phyloP scores from a whole-genome alignment of 2,329 filamentous ascomycete species.

The Sodiomyces alkalinus region DNA sequence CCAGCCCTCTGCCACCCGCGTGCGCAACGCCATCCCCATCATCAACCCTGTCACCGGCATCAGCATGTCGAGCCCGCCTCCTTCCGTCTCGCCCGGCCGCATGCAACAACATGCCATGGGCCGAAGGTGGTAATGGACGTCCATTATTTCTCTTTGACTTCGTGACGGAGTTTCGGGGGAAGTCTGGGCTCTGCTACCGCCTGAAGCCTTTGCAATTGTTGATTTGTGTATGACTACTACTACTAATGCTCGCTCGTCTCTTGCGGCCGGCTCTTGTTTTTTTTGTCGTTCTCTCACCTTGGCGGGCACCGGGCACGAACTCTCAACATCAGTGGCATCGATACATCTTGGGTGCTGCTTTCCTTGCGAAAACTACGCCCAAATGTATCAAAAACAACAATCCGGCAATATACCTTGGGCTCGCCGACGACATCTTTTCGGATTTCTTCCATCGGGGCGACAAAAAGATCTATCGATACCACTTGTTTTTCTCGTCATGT shows the following conservation, averaged over 20 bases:
- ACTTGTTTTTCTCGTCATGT: constrained; percentile 20
- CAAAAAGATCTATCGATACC: constrained; percentile 29
- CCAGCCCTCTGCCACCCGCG: constrained; percentile 77
- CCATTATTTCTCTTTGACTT: too few species aligned
- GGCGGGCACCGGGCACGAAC: constrained; percentile 30
- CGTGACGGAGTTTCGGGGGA: too few species aligned
- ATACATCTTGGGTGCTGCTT: constrained; percentile 22
- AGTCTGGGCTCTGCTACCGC: too few species aligned
- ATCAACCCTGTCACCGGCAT: constrained; percentile 90
- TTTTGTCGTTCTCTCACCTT: too few species aligned
- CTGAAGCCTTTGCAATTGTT: constrained; percentile 20
- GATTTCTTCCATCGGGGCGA: constrained; percentile 16
- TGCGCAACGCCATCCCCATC: constrained; percentile 92
- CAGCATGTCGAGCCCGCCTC: constrained; percentile 75
- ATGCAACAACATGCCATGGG: constrained; percentile 41
- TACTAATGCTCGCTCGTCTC: constrained; percentile 22
- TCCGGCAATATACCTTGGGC: constrained; percentile 27
- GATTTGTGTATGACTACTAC: constrained; percentile 19
- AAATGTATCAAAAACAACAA: constrained; percentile 34
- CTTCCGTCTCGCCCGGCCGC: constrained; percentile 48
- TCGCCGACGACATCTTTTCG: constrained; percentile 11
- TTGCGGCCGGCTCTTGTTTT: too few species aligned
- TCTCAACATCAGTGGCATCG: constrained; percentile 24
- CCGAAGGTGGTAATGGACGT: constrained; percentile 37
- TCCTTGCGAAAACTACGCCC: constrained; percentile 13